Conservation (phyloP, 2,329 filamentous ascomycete genomes). For the Ophiostoma quercus region DNA sequence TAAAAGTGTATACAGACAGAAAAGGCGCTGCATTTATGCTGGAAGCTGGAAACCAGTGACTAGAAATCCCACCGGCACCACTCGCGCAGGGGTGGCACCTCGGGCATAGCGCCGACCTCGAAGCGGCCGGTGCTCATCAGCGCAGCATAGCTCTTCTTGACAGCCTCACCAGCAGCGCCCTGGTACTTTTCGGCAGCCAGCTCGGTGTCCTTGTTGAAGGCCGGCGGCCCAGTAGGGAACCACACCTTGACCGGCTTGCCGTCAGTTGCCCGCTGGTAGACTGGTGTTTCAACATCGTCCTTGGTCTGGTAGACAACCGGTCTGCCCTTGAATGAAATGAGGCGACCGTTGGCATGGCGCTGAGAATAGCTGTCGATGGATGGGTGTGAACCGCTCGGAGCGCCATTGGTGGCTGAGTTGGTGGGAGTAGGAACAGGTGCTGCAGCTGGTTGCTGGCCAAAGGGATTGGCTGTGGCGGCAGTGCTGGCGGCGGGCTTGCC, state of each 20-base stretch:
- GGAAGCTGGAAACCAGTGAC: slow-evolving; percentile 43
- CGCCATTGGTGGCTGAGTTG: background rate
- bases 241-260: slow-evolving; percentile 54
- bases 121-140: slow-evolving; percentile 64
- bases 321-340: slow-evolving; percentile 35
- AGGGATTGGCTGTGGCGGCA: slow-evolving; percentile 28
- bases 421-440: background rate
- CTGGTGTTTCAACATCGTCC: slow-evolving; percentile 35
- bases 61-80: slow-evolving; percentile 70
- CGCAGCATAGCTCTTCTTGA: slow-evolving; percentile 56
- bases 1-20: background rate
- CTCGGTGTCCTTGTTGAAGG: slow-evolving; percentile 59
- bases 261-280: slow-evolving; percentile 7
- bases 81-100: slow-evolving; percentile 71
- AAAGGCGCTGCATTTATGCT: background rate
- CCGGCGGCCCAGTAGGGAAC: slow-evolving; percentile 66
- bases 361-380: slow-evolving; percentile 32
- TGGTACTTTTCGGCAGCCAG: slow-evolving; percentile 49
- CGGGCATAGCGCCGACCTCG: slow-evolving; percentile 64
- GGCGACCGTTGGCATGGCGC: slow-evolving; percentile 28
- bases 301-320: slow-evolving; percentile 35
- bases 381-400: slow-evolving; percentile 27
- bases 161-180: slow-evolving; percentile 21
- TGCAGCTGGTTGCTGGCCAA: slow-evolving; percentile 29
- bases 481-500: slow-evolving; percentile 26